Evolutionary conservation across 2,329 filamentous ascomycete genomes (phyloP), one percentile per base, ranked within the genome.

Genomic region (Talaromyces funiculosus): DNA sequence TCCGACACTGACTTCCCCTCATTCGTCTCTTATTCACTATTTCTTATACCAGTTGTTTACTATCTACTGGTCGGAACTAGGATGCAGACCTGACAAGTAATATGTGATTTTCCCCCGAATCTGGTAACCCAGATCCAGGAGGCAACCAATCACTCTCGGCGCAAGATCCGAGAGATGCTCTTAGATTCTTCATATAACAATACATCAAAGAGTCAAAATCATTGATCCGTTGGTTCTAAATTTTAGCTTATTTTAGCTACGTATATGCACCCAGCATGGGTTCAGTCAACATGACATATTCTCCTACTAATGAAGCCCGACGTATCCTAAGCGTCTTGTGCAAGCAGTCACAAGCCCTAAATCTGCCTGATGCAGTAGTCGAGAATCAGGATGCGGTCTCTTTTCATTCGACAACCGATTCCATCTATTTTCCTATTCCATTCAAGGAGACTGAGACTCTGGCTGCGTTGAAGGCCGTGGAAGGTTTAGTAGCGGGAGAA

Each of bases 401-500:
- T 1, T 77, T 77, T 61, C 71, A 69, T 29, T 70, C 74, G 4
- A 69, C 69, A 16, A 68, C 73, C 20, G 68, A 76, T 64, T 64
- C 73, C 47, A 69, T 75, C 26, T 77, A 76, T 60, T 76, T 69
- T 26, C 75, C 75, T 1, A 76, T 75, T 61, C 80, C 81, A 0
- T 78, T 82, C 64, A 82, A 82, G 63, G 79, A 81, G 67, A 82
- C 80, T 0, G 80, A 83, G 64, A 80, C 81, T 1, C 73, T 80
- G 10, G 78, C 79, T 7, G 80, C 84, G 3, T 73, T 87, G 64
- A 86, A 86, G 67, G 84, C 80, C 5, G 73, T 86, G 5, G 85
- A 87, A 66, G 85, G 81, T 4, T 78, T 81, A 40, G 77, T 84
- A n/a, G 84, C 83, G 3, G 81, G 81, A n/a, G 80, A 82, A 1